Evolutionary conservation across 805 yeast genomes (phyloP).

Genomic region (Blastobotrys attinorum): DNA sequence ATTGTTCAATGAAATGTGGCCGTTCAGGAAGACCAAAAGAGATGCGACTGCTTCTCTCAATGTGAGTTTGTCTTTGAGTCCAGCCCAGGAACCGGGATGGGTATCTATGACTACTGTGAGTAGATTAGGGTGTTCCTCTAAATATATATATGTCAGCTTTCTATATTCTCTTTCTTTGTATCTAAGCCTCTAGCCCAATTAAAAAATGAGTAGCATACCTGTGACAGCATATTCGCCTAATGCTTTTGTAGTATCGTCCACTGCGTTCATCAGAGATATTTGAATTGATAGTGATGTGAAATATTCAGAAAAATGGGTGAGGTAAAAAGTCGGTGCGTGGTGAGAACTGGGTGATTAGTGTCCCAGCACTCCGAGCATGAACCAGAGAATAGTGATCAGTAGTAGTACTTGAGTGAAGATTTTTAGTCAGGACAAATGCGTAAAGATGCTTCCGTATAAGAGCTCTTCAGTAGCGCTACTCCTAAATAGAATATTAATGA

Average conservation of each 20-base stretch:
- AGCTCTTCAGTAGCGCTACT: too few species aligned
- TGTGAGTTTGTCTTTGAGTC: constrained; percentile 30
- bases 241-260: constrained; percentile 27
- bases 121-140: constrained; percentile 69
- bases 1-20: constrained; percentile 78
- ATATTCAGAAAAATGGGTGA: too few species aligned
- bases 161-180: background rate
- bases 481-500: too few species aligned
- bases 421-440: too few species aligned
- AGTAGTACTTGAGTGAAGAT: too few species aligned
- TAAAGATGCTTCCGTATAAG: too few species aligned
- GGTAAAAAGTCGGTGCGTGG: background rate
- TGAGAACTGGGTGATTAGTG: too few species aligned
- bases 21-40: constrained; percentile 69
- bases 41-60: constrained; percentile 56
- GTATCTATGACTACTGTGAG: constrained; percentile 72
- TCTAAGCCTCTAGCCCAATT: background rate
- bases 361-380: too few species aligned
- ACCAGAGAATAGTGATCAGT: too few species aligned
- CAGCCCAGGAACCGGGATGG: constrained; percentile 63
- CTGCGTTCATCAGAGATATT: constrained; percentile 28
- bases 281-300: too few species aligned
- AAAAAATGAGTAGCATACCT: background rate
- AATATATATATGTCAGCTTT: background rate
- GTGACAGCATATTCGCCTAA: constrained; percentile 12